Evolutionary conservation across 768 basidiomycete genomes (phyloP).

Genomic region (Termitomyces titanicus): DNA sequence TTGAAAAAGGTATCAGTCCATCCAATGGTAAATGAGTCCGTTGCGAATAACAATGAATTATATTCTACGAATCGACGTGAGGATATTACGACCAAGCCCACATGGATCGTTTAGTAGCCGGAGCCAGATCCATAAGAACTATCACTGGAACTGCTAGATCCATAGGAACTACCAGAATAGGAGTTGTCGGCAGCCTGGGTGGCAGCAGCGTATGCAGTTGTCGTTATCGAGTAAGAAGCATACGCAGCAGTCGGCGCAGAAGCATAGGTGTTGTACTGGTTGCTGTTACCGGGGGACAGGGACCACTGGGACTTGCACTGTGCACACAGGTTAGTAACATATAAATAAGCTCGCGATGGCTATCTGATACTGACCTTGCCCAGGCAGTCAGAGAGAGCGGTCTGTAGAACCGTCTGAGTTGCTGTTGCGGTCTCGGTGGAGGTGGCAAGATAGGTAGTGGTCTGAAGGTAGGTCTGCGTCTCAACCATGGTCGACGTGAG

Average conservation of each 20-base stretch:
- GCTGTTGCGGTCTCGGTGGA: constrained; percentile 44
- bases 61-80: constrained; percentile 34
- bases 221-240: not conserved
- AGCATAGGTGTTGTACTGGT: constrained; percentile 45
- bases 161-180: constrained; percentile 12
- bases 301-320: constrained; percentile 60
- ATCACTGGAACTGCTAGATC: constrained; percentile 18
- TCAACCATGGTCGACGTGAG: constrained; percentile 49
- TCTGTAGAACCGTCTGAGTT: constrained; percentile 42
- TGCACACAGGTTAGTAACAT: constrained; percentile 12
- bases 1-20: constrained; percentile 33
- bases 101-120: constrained; percentile 25
- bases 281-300: constrained; percentile 48
- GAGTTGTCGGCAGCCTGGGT: constrained; percentile 17
- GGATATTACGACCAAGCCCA: constrained; percentile 21
- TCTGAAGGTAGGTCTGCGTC: constrained; percentile 44
- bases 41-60: constrained; percentile 16
- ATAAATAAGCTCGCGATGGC: not conserved
- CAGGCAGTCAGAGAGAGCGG: constrained; percentile 53
- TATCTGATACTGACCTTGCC: constrained; percentile 34
- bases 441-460: constrained; percentile 46
- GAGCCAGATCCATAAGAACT: constrained; percentile 11
- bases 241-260: constrained; percentile 14
- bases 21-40: constrained; percentile 23
- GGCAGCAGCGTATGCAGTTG: constrained; percentile 14